Evolutionary conservation across 441 rosid species (phyloP).

Genomic region (Brassica balearica): DNA sequence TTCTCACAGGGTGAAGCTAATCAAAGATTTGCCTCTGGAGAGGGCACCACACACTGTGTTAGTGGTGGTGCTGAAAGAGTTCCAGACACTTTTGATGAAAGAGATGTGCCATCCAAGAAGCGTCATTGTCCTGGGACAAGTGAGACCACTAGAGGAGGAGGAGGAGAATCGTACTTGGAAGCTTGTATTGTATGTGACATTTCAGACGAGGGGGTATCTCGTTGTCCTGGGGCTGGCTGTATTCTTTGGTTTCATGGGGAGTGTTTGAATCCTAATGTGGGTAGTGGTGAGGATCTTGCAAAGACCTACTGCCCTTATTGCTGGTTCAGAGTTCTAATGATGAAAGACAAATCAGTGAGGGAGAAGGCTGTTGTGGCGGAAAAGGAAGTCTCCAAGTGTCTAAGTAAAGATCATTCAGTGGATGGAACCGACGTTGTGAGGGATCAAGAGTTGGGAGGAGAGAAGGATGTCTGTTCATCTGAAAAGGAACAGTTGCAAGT

Average conservation of each 20-base stretch:
- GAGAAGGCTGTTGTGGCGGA: constrained; percentile 47
- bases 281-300: constrained; percentile 43
- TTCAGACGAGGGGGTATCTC: constrained; percentile 35
- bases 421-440: constrained; percentile 14
- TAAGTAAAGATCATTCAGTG: constrained; percentile 23
- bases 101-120: constrained; percentile 35
- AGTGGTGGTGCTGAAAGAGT: constrained; percentile 22
- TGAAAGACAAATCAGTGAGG: constrained; percentile 41
- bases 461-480: constrained; percentile 18
- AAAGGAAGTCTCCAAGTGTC: constrained; percentile 44
- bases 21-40: constrained; percentile 21
- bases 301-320: constrained; percentile 64
- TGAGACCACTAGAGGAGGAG: neutral
- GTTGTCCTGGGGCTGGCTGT: constrained; percentile 54
- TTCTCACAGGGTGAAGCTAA: constrained; percentile 36
- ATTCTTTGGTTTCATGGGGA: constrained; percentile 50
- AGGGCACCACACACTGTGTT: constrained; percentile 5
- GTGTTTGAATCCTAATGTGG: constrained; percentile 44
- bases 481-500: constrained; percentile 12
- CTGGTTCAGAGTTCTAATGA: constrained; percentile 45
- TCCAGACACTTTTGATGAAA: constrained; percentile 21
- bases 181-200: constrained; percentile 48
- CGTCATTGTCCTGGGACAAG: constrained; percentile 27
- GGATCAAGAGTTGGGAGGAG: constrained; percentile 26
- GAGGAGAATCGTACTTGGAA: constrained; percentile 7